A percentile compares a stretch with the other conserved stretches of the same genome.
These are phyloP conservation scores for Drechslerella dactyloides DNA, from an alignment of 2,329 filamentous ascomycete species.

Conservation along the genomic window DNA sequence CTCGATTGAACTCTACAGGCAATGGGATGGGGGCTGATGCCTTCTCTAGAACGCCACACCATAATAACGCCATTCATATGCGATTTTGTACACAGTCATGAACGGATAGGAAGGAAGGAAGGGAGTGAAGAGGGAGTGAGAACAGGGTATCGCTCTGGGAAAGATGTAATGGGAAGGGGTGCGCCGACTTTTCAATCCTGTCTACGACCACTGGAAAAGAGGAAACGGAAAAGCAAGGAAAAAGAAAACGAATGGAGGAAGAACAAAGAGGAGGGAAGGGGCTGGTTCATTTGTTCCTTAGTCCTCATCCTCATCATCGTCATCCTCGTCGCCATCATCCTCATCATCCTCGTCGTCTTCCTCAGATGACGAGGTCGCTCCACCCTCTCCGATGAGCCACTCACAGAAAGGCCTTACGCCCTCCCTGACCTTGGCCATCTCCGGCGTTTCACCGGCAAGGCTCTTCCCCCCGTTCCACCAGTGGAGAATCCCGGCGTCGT, in stretches of 20 bases:
- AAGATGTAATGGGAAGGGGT: too few species aligned
- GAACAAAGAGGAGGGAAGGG: background rate
- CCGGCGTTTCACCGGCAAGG: constrained; percentile 68
- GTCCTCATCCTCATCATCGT: constrained; percentile 15
- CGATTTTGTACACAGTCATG: too few species aligned
- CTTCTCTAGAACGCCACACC: too few species aligned
- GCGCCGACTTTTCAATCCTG: too few species aligned
- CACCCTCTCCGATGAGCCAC: constrained; percentile 71
- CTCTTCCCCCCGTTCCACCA: constrained; percentile 82
- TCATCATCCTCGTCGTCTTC: constrained; percentile 61
- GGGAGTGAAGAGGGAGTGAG: too few species aligned
- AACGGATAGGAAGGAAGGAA: too few species aligned
- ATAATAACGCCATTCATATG: too few species aligned
- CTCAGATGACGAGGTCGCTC: constrained; percentile 58
- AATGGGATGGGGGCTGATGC: too few species aligned
- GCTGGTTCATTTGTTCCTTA: background rate
- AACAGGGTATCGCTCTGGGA: too few species aligned
- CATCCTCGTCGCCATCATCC: constrained; percentile 35
- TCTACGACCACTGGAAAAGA: too few species aligned
- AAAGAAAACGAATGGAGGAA: background rate
- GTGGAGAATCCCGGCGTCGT: constrained; percentile 83
- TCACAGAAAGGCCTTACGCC: constrained; percentile 78
- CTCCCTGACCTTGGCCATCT: constrained; percentile 72
- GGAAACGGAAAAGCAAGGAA: too few species aligned
- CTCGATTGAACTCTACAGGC: too few species aligned